A percentile compares a stretch with the other conserved stretches of the same genome.
Evolutionary conservation across 108 stramenopile species (phyloP).

Genomic region (Craspedostauros australis): DNA sequence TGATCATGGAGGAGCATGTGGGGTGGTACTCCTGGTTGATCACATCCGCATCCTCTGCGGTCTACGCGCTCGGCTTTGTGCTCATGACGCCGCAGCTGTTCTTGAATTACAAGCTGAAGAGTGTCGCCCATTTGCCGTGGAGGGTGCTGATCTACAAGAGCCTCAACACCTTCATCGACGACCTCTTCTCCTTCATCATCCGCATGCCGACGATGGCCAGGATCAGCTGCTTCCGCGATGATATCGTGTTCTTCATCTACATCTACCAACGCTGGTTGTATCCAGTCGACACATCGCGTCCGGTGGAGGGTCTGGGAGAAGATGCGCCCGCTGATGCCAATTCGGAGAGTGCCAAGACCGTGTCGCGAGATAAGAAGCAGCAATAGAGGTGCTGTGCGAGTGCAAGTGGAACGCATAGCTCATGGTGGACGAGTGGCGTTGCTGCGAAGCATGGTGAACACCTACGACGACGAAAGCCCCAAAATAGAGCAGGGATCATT

Average conservation of each 20-base stretch:
- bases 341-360: too few relatives aligned
- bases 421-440: too few relatives aligned
- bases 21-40: constrained; percentile 92
- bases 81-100: constrained; percentile 90
- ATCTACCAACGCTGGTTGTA: constrained; percentile 95
- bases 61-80: constrained; percentile 82
- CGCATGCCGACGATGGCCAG: constrained; percentile 96
- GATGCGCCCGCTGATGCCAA: constrained; percentile 10
- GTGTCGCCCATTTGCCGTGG: constrained; percentile 88
- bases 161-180: constrained; percentile 94
- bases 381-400: too few relatives aligned
- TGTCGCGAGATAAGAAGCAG: too few relatives aligned
- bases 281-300: constrained; percentile 77
- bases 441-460: too few relatives aligned
- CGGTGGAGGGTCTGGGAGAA: constrained; percentile 58
- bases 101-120: constrained; percentile 85
- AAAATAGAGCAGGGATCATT: too few relatives aligned
- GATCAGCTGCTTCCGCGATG: constrained; percentile 92
- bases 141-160: constrained; percentile 83
- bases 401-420: too few relatives aligned
- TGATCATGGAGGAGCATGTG: constrained; percentile 60
- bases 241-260: constrained; percentile 92
- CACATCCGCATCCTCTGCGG: constrained; percentile 76
- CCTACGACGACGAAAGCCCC: too few relatives aligned
- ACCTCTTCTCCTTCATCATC: constrained; percentile 94